These are phyloP conservation scores for Cercospora janseana DNA, from an alignment of 2,329 filamentous ascomycete species.

Conservation along the genomic window DNA sequence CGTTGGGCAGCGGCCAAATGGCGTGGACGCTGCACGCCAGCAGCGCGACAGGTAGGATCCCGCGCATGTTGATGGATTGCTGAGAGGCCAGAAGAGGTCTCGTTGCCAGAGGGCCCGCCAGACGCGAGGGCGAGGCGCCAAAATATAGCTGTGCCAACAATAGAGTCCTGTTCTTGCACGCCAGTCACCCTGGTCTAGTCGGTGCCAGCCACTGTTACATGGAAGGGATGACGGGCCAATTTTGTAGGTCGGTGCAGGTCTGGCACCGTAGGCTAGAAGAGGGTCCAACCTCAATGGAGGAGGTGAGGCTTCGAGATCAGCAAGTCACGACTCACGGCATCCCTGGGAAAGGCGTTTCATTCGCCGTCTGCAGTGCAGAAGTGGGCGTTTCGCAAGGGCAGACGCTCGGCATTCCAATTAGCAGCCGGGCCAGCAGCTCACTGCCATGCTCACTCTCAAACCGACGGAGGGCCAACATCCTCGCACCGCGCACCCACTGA, in stretches of 20 bases:
- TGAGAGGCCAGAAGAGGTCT: neutral
- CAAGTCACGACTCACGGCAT: constrained; percentile 5
- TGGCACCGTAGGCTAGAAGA: constrained; percentile 4
- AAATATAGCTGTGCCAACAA: constrained; percentile 1
- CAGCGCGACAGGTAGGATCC: constrained; percentile 16
- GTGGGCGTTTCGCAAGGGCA: constrained; percentile 15
- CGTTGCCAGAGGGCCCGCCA: neutral
- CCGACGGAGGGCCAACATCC: too few species aligned
- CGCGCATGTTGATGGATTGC: constrained; percentile 9
- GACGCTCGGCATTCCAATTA: constrained; percentile 3
- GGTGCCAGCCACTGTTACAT: constrained; percentile 17
- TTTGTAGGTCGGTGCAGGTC: neutral
- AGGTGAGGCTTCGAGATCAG: constrained; percentile 5
- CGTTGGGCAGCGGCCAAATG: constrained; percentile 46
- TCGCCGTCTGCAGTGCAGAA: constrained; percentile 6
- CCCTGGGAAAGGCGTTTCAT: constrained; percentile 10
- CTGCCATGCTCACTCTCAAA: too few species aligned
- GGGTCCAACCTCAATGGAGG: constrained; percentile 13
- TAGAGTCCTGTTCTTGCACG: neutral
- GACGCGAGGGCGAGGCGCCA: neutral
- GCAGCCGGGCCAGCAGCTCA: constrained; percentile 1
- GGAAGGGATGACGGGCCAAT: constrained; percentile 4
- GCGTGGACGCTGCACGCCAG: constrained; percentile 34
- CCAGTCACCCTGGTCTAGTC: constrained; percentile 8
- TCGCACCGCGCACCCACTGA: too few species aligned